Evolutionary conservation across 2,329 filamentous ascomycete genomes (phyloP), one percentile per base, ranked within the genome.

Genomic region (Exophiala calicioides): DNA sequence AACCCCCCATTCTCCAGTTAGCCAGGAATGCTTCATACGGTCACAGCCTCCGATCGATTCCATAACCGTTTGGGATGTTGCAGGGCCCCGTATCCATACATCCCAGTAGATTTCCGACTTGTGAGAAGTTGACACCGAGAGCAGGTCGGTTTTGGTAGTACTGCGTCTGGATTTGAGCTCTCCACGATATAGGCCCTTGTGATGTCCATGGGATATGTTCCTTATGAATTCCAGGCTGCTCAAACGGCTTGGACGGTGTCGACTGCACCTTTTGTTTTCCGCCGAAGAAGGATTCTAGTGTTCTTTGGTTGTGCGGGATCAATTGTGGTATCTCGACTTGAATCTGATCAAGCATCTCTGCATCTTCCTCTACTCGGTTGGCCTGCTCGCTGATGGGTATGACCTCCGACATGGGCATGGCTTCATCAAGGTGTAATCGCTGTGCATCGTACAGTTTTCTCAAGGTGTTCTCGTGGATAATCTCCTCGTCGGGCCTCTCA

Each of bases 401-500:
- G 15, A 38, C 41, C n/a, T 48, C 47, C 21, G 44, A 48, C 21
- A 51, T 32, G n/a, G 38, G 41, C 40, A 54, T 37, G 6, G 47
- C 44, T 26, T 56, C 53, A 24, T 53, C 50, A 9, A 53, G 46
- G 30, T 53, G 53, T 20, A 53, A 37, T 12, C 50, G 43, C 30
- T 58, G 56, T 4, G 55, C 58, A 21, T 54, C 48, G 39, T 51
- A 58, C 10, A 60, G 49, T 35, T 54, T 57, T 30, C 36, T 48
- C 27, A 60, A 26, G 4, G 58, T 60, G 24, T 55, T 46, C 18
- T 57, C 52, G 40, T 56, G 53, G 32, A 83, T 71, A 12, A 69
- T 63, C 43, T 73, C 66, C 44, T 81, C 78, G 43, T 79, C 73
- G 0, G 80, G 80, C 33, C 80, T 70, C 58, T 77, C 75, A 60